Evolutionary conservation across 129 eudicot genomes (phyloP).

Genomic region (Arctium minus): DNA sequence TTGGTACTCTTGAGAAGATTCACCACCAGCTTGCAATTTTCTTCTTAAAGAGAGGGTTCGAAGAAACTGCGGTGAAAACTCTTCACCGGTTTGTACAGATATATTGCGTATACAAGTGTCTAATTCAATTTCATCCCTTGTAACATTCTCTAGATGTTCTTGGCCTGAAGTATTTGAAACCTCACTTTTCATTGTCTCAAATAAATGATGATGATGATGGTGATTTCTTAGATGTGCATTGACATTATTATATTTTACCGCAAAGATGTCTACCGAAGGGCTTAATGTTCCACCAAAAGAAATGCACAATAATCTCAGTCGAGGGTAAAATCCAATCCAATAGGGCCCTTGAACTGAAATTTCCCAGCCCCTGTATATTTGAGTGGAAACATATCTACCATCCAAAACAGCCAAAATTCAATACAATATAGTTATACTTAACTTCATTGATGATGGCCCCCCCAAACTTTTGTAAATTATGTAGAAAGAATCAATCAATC

Average conservation of each 20-base stretch:
- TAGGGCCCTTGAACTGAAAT: background rate
- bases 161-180: conserved; percentile 30
- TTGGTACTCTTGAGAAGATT: conserved; percentile 15
- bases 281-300: background rate
- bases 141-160: conserved; percentile 10
- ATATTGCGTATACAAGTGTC: conserved; percentile 30
- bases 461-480: background rate
- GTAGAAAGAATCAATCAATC: conserved; percentile 20
- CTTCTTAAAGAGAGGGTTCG: conserved; percentile 24
- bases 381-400: background rate
- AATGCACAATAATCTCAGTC: background rate
- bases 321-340: background rate
- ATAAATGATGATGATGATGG: background rate
- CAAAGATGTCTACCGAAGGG: background rate
- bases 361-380: background rate
- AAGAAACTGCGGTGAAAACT: conserved; percentile 60
- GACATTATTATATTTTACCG: background rate
- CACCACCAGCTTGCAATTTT: conserved; percentile 2
- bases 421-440: background rate
- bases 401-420: background rate
- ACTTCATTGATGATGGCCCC: background rate
- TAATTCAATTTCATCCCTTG: conserved; percentile 11
- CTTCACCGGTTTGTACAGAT: conserved; percentile 78
- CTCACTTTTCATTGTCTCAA: conserved; percentile 42
- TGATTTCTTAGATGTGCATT: background rate